Conservation (phyloP, 2,329 filamentous ascomycete species). For the Penicillium occitanis region DNA sequence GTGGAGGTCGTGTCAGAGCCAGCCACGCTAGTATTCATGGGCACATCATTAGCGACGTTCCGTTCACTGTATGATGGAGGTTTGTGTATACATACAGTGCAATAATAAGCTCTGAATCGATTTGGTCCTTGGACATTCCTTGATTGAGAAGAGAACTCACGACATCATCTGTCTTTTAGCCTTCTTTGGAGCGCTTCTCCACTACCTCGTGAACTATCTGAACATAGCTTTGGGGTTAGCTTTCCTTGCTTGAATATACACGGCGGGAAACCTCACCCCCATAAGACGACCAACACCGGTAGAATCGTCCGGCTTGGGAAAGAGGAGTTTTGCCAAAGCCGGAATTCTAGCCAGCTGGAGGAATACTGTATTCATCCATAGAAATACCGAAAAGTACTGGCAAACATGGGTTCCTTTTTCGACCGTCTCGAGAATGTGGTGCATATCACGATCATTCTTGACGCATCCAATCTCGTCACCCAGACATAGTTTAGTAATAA, state of each 20-base stretch:
- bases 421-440: background rate
- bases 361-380: constrained; percentile 1
- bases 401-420: constrained; percentile 1
- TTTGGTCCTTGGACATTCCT: constrained; percentile 3
- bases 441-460: constrained; percentile 2
- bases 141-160: constrained; percentile 9
- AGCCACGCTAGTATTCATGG: constrained; percentile 15
- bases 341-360: constrained; percentile 5
- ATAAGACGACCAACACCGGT: constrained; percentile 9
- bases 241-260: no score
- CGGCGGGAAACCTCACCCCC: background rate
- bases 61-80: no score
- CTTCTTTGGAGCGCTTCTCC: background rate
- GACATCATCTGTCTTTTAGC: background rate
- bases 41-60: no score
- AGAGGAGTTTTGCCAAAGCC: constrained; percentile 5
- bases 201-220: constrained; percentile 1
- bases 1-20: constrained; percentile 27
- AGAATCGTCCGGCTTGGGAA: background rate
- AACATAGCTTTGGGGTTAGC: no score
- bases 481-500: background rate
- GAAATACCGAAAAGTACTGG: constrained; percentile 10
- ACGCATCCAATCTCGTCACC: constrained; percentile 6
- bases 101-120: constrained; percentile 10
- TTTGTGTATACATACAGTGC: constrained; percentile 8